Base-by-base conservation (phyloP, 345 rosid species). In the Cardiospermum halicacabum region DNA sequence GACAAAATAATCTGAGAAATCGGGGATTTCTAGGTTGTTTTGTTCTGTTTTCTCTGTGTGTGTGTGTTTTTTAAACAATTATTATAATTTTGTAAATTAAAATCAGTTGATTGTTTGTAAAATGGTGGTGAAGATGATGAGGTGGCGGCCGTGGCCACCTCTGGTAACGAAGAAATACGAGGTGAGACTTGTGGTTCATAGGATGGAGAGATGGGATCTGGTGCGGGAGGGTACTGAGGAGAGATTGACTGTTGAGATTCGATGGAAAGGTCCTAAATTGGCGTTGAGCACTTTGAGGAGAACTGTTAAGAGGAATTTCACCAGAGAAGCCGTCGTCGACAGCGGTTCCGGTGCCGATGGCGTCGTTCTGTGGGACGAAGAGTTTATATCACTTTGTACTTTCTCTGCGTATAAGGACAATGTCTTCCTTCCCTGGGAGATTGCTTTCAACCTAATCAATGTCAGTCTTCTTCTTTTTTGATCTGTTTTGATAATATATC, bases 41-140 rank as follows among this genome's bases (percentile, higher is more conserved):
- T 22, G 34, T 34, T 10, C 28, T n/a, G 30, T 25, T 64, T 30
- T 2, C n/a, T n/a, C n/a, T n/a, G n/a, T n/a, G n/a, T n/a, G n/a
- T n/a, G n/a, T n/a, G n/a, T 34, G 39, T 34, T 4, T 4, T 34
- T 34, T n/a, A n/a, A n/a, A 34, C 10, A 5, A 34, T 34, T 34
- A 34, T 34, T 34, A 32, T 32, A 0, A 32, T 32, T 2, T 34
- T 34, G 6, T 2, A 34, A 34, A 34, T 34, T 2, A 34, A 34
- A 34, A 34, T 34, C 39, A 34, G 6, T 37, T 39, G n/a, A 42
- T 18, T 45, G 6, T 60, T 54, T 64, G 66, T 55, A 59, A 64
- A 79, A 87, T 87, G 97, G 97, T 87, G 78, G 99, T 82, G 70
- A 91, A 89, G 88, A 94, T 91, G 99, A 94, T 94, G 92, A 84